These are phyloP conservation scores for Heterobasidion annosum DNA, from an alignment of 1,284 basidiomycete genomes.

Conservation along the genomic window DNA sequence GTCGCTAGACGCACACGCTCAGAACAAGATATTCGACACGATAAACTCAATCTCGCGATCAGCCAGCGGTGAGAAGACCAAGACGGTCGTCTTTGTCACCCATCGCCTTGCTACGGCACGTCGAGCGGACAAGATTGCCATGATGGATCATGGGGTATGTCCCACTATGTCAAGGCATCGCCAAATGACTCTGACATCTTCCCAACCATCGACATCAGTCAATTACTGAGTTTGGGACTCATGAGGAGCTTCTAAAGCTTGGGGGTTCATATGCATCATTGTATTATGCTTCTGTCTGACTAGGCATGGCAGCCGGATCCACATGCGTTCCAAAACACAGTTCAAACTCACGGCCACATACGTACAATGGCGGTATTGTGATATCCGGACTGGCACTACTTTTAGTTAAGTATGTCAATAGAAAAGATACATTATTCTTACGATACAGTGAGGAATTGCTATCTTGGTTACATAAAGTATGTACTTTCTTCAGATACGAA, in stretches of 20 bases:
- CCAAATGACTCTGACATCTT: background rate
- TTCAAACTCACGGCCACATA: too few relatives aligned
- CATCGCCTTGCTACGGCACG: constrained; percentile 75
- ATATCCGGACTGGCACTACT: background rate
- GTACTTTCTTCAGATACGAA: constrained; percentile 3
- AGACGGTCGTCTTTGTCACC: constrained; percentile 78
- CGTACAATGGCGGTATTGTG: too few relatives aligned
- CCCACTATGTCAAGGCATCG: background rate
- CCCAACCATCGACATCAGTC: constrained; percentile 30
- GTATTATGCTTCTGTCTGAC: constrained; percentile 57
- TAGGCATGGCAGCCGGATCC: too few relatives aligned
- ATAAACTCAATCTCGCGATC: constrained; percentile 53
- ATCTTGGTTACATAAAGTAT: background rate
- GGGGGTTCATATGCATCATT: constrained; percentile 61
- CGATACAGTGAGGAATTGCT: background rate
- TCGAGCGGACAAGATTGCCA: constrained; percentile 74
- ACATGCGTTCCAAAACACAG: too few relatives aligned
- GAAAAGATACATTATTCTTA: background rate
- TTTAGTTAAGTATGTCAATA: background rate
- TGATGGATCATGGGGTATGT: constrained; percentile 76
- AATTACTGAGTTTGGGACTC: constrained; percentile 73
- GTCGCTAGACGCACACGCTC: constrained; percentile 72
- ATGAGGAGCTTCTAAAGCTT: constrained; percentile 58
- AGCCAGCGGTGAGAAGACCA: constrained; percentile 41
- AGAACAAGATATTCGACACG: constrained; percentile 69